Evolutionary conservation across 257 asterid genomes (phyloP), one percentile per base, ranked within the genome.

Genomic region (Penstemon barbatus): DNA sequence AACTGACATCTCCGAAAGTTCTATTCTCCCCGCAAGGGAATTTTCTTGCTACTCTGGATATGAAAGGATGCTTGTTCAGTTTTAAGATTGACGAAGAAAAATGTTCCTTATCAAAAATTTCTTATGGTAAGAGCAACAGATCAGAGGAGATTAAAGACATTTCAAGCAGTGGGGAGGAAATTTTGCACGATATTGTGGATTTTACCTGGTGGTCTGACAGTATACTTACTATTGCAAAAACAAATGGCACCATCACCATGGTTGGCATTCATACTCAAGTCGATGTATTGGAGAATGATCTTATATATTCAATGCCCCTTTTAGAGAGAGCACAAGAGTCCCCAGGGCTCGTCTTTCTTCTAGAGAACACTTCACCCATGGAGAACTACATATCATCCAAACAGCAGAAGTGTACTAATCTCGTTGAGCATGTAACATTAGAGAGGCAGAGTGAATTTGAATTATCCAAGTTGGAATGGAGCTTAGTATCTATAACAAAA

Each of bases 171-270:
- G 71, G 75, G 69, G 68, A 71, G 43, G 82, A 75, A 65, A 61
- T 46, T 60, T 57, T 81, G 54, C 82, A 73, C 40, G 83, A 86
- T 70, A 52, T 85, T 66, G 71, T 82, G 77, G 97, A 91, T 82
- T 94, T 90, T 74, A 72, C 95, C 75, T 94, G 99, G 99, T 93
- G 99, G 99, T 88, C 96, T 71, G 84, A 88, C 70, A 81, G 77
- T 73, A 74, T 83, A 69, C 82, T 94, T 81, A 74, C 83, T 59
- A 64, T 87, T 68, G 95, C 86, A 44, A 86, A 77, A 77, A 75
- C 82, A 83, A 83, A 79, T 60, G 95, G 96, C 56, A 78, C 66
- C 62, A 76, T 91, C 70, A 44, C 80, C 58, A 81, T 90, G 91
- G 71, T 90, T 79, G 95, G 86, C 61, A 56, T 83, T 74, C 76